phyloP scores from a whole-genome alignment of 257 asterid species.

The Haberlea rhodopensis region DNA sequence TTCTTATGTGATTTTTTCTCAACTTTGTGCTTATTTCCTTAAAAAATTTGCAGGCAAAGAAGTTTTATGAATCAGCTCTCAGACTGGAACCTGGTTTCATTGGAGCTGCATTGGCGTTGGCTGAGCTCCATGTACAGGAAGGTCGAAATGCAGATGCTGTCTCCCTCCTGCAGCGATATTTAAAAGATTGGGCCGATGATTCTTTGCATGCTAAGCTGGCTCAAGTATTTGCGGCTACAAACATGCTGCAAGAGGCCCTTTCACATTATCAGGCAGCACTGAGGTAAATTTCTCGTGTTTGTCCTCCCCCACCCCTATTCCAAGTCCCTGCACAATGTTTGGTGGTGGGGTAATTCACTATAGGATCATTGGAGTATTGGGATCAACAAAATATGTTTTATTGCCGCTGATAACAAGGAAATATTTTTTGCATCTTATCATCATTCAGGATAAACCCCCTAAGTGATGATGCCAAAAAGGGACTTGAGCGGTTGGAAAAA shows the following conservation, averaged over 20 bases:
- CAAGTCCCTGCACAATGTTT: background rate
- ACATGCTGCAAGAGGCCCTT: constrained; percentile 87
- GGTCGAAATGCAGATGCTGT: constrained; percentile 95
- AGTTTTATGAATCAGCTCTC: constrained; percentile 92
- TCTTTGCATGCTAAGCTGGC: constrained; percentile 94
- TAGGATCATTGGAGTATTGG: background rate
- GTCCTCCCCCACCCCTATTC: background rate
- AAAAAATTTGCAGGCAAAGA: constrained; percentile 65
- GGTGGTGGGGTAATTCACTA: background rate
- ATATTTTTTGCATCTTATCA: background rate
- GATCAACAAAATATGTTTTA: background rate
- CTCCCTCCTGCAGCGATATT: constrained; percentile 76
- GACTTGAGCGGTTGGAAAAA: constrained; percentile 93
- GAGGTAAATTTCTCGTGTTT: constrained; percentile 42
- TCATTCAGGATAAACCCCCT: constrained; percentile 74
- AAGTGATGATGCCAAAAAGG: constrained; percentile 84
- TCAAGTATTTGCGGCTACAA: constrained; percentile 89
- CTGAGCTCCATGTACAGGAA: constrained; percentile 90
- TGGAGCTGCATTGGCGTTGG: constrained; percentile 96
- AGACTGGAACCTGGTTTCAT: constrained; percentile 97
- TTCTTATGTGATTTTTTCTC: constrained; percentile 8
- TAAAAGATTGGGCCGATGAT: constrained; percentile 95
- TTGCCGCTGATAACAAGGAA: constrained; percentile 3
- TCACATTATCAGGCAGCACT: constrained; percentile 93
- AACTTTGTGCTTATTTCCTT: background rate